A percentile compares a stretch with the other conserved stretches of the same genome.
phyloP scores from a whole-genome alignment of 371 early-diverging fungal species.

The Capillidium heterosporum region DNA sequence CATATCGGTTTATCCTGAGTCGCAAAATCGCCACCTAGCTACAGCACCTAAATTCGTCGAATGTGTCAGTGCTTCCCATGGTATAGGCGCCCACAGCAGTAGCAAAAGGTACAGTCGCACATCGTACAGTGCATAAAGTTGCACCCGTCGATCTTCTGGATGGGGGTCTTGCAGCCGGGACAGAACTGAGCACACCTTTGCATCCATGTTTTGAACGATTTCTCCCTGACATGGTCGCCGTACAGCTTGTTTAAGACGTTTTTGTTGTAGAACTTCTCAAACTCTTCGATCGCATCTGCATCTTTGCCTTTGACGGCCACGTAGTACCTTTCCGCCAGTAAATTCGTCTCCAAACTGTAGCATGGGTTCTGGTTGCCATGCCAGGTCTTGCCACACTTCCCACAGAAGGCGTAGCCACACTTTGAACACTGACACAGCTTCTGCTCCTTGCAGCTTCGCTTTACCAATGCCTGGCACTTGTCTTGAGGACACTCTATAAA shows the following conservation, averaged over 20 bases:
- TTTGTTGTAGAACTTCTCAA: conserved; percentile 10
- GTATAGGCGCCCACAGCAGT: conserved; percentile 10
- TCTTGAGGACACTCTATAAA: conserved; percentile 9
- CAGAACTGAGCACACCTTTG: conserved; percentile 7
- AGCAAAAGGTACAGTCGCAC: conserved; percentile 11
- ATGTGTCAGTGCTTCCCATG: too few species aligned
- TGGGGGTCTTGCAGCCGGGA: conserved; percentile 8
- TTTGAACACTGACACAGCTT: conserved; percentile 10
- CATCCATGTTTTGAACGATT: conserved; percentile 7
- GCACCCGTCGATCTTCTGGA: conserved; percentile 12
- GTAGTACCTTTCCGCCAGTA: conserved; percentile 5
- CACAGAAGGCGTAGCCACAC: conserved; percentile 13
- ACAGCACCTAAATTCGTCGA: too few species aligned
- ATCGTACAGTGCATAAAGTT: conserved; percentile 12
- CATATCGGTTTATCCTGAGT: too few species aligned
- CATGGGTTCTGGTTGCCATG: conserved; percentile 4
- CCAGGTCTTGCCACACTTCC: conserved; percentile 10
- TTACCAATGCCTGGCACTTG: conserved; percentile 9
- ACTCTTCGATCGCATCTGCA: not conserved
- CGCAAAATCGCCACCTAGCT: too few species aligned
- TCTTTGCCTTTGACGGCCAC: conserved; percentile 6
- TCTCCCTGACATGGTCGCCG: not conserved
- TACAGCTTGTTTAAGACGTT: conserved; percentile 7
- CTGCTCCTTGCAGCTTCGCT: conserved; percentile 3
- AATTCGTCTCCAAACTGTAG: not conserved